Base-by-base conservation (phyloP, 768 basidiomycete species). In the Macrolepiota fuliginosa region DNA sequence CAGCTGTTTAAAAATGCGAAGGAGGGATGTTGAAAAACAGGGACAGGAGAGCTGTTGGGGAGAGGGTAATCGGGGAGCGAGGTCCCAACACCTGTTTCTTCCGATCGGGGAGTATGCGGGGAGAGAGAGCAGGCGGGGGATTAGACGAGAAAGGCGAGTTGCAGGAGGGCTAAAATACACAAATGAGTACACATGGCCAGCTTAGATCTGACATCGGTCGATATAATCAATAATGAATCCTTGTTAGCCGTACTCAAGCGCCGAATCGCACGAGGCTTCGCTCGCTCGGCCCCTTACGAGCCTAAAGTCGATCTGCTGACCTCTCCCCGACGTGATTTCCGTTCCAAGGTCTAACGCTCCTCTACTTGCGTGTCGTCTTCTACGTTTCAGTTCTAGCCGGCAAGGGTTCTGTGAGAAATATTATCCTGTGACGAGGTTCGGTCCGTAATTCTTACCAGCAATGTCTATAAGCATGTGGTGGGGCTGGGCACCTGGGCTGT, bases 1-100 rank as follows among this genome's bases (percentile, higher is more conserved):
- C n/a, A n/a, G n/a, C n/a, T n/a, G n/a, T 40, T 29, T 19, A 42
- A 56, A 42, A 42, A 73, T 63, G 22, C 72, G n/a, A 37, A 37
- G 19, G 53, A 45, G 24, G 51, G 36, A n/a, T 42, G 35, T 54
- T 29, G 36, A 49, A 39, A 63, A 11, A 42, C 52, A 55, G 51
- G 54, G 32, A 42, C 29, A 24, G 39, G 54, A 27, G 39, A 12
- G 40, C 55, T 56, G 58, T 37, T 52, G 52, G n/a, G n/a, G n/a
- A n/a, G n/a, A n/a, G n/a, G n/a, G n/a, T 32, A 51, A 35, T 54
- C n/a, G 36, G 36, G 52, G 52, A 37, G 19, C 52, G 36, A 35
- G 50, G 32, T 22, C 52, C 52, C 52, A 37, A 35, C 52, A n/a
- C 32, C 52, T 54, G 52, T 54, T 54, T 54, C 17, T 15, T 54